Conservation (phyloP, 2,329 filamentous ascomycete genomes). For the Colletotrichum salicis region DNA sequence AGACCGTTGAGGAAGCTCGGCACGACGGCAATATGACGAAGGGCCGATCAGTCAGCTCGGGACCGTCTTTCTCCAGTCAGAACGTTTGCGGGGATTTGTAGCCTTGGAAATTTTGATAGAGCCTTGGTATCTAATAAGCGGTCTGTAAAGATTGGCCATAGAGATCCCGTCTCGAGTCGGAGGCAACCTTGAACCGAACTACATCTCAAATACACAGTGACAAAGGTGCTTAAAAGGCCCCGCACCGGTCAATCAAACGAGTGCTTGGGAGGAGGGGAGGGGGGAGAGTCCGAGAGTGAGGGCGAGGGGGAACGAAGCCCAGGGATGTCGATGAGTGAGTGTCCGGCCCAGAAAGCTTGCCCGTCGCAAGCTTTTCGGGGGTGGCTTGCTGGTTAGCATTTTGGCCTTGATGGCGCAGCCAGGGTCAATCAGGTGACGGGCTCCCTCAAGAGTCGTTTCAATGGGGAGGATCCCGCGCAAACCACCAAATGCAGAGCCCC, state of each 20-base stretch:
- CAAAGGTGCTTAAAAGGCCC: neutral
- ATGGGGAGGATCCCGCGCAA: neutral
- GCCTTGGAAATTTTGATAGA: neutral
- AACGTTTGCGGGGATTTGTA: neutral
- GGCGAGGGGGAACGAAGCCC: too few relatives aligned
- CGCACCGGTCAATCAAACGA: slow-evolving; percentile 27
- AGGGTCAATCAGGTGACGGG: slow-evolving; percentile 29
- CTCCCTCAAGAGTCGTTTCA: neutral
- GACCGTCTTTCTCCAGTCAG: neutral
- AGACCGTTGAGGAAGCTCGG: slow-evolving; percentile 23
- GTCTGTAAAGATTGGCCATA: slow-evolving; percentile 1
- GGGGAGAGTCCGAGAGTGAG: neutral
- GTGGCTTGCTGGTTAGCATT: neutral
- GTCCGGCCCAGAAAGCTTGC: neutral
- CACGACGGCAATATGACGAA: slow-evolving; percentile 14
- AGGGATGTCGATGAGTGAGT: too few relatives aligned
- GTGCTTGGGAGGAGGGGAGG: neutral
- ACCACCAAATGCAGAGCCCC: neutral
- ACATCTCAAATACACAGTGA: neutral
- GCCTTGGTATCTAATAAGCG: neutral
- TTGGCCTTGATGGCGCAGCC: slow-evolving; percentile 18
- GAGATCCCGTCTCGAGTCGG: slow-evolving; percentile 12
- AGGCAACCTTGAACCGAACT: neutral
- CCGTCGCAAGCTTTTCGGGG: neutral
- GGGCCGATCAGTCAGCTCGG: neutral